Conservation (phyloP, 495 filamentous ascomycete genomes). For the Penicillium lagena region DNA sequence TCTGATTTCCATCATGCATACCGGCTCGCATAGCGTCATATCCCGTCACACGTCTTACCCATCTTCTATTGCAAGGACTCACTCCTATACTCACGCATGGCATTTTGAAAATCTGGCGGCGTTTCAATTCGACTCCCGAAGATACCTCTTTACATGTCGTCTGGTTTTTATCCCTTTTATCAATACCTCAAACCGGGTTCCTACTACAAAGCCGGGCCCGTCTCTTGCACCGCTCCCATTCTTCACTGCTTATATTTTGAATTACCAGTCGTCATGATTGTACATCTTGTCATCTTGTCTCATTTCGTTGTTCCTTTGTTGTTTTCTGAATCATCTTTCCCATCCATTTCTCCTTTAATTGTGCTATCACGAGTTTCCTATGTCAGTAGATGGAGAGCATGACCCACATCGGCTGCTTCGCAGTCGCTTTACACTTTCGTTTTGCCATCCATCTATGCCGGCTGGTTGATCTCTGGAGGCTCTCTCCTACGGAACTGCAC, state of each 20-base stretch:
- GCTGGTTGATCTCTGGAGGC: constrained; percentile 13
- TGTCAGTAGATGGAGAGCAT: constrained; percentile 23
- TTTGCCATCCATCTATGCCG: constrained; percentile 12
- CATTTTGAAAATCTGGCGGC: constrained; percentile 38
- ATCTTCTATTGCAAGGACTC: constrained; percentile 21
- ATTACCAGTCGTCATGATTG: constrained; percentile 24
- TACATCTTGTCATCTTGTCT: constrained; percentile 13
- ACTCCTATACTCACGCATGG: constrained; percentile 34
- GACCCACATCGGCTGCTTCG: constrained; percentile 1
- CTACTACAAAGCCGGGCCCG: constrained; percentile 6
- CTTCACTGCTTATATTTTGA: not conserved
- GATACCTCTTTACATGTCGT: constrained; percentile 39
- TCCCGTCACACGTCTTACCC: constrained; percentile 17
- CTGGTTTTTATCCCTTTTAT: constrained; percentile 11
- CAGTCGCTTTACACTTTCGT: constrained; percentile 7
- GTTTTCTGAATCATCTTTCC: not conserved
- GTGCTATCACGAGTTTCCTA: constrained; percentile 27
- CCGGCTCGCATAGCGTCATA: constrained; percentile 42
- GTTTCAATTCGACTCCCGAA: constrained; percentile 33
- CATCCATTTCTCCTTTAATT: constrained; percentile 7
- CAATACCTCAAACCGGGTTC: constrained; percentile 7
- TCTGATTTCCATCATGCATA: constrained; percentile 35
- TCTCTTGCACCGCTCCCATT: constrained; percentile 20
- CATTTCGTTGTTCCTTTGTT: constrained; percentile 7
- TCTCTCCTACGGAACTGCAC: constrained; percentile 1